phyloP scores from a whole-genome alignment of 257 asterid genomes.

The Galeopsis tetrahit region DNA sequence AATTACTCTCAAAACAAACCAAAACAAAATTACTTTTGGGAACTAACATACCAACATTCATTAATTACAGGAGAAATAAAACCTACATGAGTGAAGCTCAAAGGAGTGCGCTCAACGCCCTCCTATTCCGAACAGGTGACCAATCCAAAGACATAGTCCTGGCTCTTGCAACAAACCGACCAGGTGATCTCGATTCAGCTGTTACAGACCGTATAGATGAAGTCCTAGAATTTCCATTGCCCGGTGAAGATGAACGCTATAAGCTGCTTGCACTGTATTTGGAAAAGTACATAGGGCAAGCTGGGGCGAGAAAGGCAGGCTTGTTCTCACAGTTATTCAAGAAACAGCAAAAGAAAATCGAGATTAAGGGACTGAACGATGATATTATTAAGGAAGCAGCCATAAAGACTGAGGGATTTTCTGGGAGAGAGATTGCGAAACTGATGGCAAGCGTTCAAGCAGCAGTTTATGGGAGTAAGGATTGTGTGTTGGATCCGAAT shows the following conservation, averaged over 20 bases:
- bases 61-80: slow-evolving; percentile 75
- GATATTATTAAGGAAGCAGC: slow-evolving; percentile 90
- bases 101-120: slow-evolving; percentile 97
- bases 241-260: slow-evolving; percentile 87
- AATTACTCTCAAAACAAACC: slow-evolving; percentile 17
- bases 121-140: slow-evolving; percentile 90
- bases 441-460: slow-evolving; percentile 97
- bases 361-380: slow-evolving; percentile 70
- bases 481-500: slow-evolving; percentile 72
- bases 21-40: neutral
- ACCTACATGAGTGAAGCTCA: slow-evolving; percentile 99
- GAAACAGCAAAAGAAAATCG: slow-evolving; percentile 70
- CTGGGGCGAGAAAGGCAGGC: slow-evolving; percentile 75
- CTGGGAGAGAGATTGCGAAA: slow-evolving; percentile 95
- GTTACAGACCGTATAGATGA: slow-evolving; percentile 95
- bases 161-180: slow-evolving; percentile 95
- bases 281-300: slow-evolving; percentile 78
- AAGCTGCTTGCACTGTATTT: slow-evolving; percentile 78
- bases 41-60: neutral
- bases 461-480: slow-evolving; percentile 85
- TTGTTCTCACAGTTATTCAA: slow-evolving; percentile 55
- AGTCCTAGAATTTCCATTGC: slow-evolving; percentile 91
- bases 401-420: slow-evolving; percentile 72
- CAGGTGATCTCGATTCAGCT: slow-evolving; percentile 96
- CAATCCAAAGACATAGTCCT: slow-evolving; percentile 96